Evolutionary conservation across 148 eudicot species (phyloP).

Genomic region (Cornus suecica): DNA sequence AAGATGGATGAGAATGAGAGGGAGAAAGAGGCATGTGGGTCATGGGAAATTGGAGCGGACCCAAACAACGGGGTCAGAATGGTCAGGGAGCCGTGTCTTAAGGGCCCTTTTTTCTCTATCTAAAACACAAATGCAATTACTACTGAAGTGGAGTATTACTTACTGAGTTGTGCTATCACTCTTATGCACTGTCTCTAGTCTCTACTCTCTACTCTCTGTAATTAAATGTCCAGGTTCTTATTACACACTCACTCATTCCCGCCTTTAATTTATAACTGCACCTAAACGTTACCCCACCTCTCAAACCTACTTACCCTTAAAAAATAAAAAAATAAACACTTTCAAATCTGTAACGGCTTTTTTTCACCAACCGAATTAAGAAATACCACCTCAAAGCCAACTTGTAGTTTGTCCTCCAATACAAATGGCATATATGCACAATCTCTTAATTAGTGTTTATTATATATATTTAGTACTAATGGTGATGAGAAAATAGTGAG

Average conservation of each 20-base stretch:
- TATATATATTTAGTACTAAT: too few species aligned
- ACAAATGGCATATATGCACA: neutral
- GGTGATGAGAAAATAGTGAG: too few species aligned
- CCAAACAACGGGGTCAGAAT: constrained; percentile 19
- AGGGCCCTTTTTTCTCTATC: constrained; percentile 7
- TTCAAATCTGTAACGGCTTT: neutral
- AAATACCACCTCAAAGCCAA: neutral
- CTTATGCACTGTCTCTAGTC: too few species aligned
- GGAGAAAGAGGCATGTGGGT: constrained; percentile 16
- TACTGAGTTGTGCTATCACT: too few species aligned
- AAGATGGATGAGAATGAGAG: neutral
- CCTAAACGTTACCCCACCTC: neutral
- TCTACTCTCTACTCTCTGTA: too few species aligned
- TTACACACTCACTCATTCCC: neutral
- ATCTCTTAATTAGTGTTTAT: neutral
- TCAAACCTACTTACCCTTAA: too few species aligned
- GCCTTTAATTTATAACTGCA: too few species aligned
- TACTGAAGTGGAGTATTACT: too few species aligned
- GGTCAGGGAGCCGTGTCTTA: constrained; percentile 30
- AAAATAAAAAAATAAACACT: too few species aligned
- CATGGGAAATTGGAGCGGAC: constrained; percentile 27
- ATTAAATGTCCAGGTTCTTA: neutral
- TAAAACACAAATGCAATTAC: neutral
- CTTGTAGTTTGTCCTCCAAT: neutral
- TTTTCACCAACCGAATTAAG: neutral